Base-by-base conservation (phyloP, 2,329 filamentous ascomycete genomes). In the Parascedosporium putredinis region DNA sequence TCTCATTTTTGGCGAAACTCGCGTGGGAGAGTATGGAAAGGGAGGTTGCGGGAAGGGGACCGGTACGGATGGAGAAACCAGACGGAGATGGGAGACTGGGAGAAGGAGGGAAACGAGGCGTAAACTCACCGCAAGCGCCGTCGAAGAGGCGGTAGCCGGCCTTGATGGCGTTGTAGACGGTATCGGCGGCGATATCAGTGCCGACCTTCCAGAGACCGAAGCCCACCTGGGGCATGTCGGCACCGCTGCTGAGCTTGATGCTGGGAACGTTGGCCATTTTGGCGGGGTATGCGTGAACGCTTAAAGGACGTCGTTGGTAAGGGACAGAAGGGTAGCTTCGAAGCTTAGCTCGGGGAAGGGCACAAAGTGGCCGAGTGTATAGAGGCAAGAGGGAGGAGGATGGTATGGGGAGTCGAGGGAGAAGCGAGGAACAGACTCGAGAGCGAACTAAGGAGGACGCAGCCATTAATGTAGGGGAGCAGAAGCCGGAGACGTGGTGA, bases 121-220 rank as follows among this genome's bases (percentile, higher is more conserved):
- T 20, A 16, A 6, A 70, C 74, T 63, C 69, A 78, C 76, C 76
- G 58, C 72, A 77, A 51, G 78, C 78, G 56, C 78, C 77, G 57
- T 81, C 78, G 48, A 81, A 71, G 36, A 81, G 67, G 57, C 78
- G 72, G 66, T 81, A 81, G 36, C 78, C 78, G 47, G 68, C 67
- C 70, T 81, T 81, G 69, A 81, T 80, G 61, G 79, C 79, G 55
- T 89, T 83, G 74, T 91, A 91, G 57, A 91, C 81, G 53, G 78
- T 79, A 59, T 91, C 85, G 59, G 86, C 81, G 62, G 78, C 82
- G 50, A 79, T 81, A 49, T 79, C 76, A 57, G 84, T 85, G 65
- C 80, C 79, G 56, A 93, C 84, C 72, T 93, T 93, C 87, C 87
- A 93, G 57, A 91, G 76, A 52, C 84, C 84, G 63, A 86, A 86